Evolutionary conservation across 1,139 yeast genomes (phyloP).

Genomic region (Yamadazyma atmosphaerica): DNA sequence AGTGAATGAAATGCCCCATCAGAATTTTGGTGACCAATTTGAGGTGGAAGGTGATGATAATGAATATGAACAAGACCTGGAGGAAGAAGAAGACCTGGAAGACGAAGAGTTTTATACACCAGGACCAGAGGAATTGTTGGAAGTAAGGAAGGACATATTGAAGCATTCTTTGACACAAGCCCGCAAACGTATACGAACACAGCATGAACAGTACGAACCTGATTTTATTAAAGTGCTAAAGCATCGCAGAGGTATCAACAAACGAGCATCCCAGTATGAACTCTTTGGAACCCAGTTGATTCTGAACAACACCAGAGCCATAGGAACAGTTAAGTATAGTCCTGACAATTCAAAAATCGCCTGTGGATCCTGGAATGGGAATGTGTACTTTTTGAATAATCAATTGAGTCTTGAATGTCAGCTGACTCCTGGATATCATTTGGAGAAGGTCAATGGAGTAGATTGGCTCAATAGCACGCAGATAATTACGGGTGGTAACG

Average conservation of each 20-base stretch:
- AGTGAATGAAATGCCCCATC: slow-evolving; percentile 19
- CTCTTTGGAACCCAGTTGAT: slow-evolving; percentile 71
- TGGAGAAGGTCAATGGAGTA: slow-evolving; percentile 68
- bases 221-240: slow-evolving; percentile 33
- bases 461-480: slow-evolving; percentile 51
- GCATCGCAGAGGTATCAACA: slow-evolving; percentile 47
- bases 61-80: slow-evolving; percentile 60
- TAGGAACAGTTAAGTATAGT: slow-evolving; percentile 58
- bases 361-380: slow-evolving; percentile 87
- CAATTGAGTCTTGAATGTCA: slow-evolving; percentile 29
- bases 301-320: slow-evolving; percentile 58
- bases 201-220: slow-evolving; percentile 17
- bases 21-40: slow-evolving; percentile 15
- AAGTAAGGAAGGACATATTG: slow-evolving; percentile 54
- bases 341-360: slow-evolving; percentile 42
- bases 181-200: slow-evolving; percentile 35
- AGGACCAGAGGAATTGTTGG: slow-evolving; percentile 59
- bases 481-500: slow-evolving; percentile 65
- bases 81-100: slow-evolving; percentile 49
- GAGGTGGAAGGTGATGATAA: slow-evolving; percentile 26
- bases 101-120: slow-evolving; percentile 88
- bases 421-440: slow-evolving; percentile 36
- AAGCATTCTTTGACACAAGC: slow-evolving; percentile 51
- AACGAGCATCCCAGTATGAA: slow-evolving; percentile 37
- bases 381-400: slow-evolving; percentile 40